Conservation (phyloP, 768 basidiomycete genomes). For the Lactifluus subvellereus region DNA sequence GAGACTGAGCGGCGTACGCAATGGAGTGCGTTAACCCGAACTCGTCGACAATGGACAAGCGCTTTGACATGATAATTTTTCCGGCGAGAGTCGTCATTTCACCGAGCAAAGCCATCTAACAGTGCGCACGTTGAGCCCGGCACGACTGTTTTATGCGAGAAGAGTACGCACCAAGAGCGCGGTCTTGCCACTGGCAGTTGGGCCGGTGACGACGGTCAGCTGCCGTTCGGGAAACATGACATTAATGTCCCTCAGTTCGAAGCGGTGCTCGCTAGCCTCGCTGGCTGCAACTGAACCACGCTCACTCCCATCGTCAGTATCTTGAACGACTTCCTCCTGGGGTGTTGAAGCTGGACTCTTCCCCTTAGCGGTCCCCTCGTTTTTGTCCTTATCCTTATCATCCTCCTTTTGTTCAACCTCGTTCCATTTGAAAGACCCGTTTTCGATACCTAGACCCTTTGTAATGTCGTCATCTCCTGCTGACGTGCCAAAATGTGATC, state of each 20-base stretch:
- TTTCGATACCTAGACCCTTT: conserved; percentile 42
- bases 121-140: neutral
- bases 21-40: conserved; percentile 51
- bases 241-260: conserved; percentile 61
- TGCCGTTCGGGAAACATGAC: conserved; percentile 67
- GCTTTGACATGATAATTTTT: conserved; percentile 60
- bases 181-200: conserved; percentile 80
- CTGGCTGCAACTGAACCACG: conserved; percentile 21
- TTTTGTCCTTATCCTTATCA: conserved; percentile 28
- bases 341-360: conserved; percentile 2
- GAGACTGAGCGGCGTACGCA: conserved; percentile 46
- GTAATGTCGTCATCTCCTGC: conserved; percentile 25
- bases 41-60: conserved; percentile 51
- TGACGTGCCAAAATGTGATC: conserved; percentile 26
- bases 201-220: conserved; percentile 67
- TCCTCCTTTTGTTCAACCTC: conserved; percentile 37
- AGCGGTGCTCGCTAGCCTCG: conserved; percentile 40
- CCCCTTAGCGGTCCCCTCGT: conserved; percentile 21
- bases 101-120: conserved; percentile 62
- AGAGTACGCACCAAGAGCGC: conserved; percentile 55
- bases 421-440: conserved; percentile 54
- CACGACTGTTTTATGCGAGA: neutral
- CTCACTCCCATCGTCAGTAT: conserved; percentile 26
- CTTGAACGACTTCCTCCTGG: conserved; percentile 18
- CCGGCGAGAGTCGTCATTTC: conserved; percentile 60